Evolutionary conservation across 768 basidiomycete species (phyloP).

Genomic region (Tremella mesenterica): DNA sequence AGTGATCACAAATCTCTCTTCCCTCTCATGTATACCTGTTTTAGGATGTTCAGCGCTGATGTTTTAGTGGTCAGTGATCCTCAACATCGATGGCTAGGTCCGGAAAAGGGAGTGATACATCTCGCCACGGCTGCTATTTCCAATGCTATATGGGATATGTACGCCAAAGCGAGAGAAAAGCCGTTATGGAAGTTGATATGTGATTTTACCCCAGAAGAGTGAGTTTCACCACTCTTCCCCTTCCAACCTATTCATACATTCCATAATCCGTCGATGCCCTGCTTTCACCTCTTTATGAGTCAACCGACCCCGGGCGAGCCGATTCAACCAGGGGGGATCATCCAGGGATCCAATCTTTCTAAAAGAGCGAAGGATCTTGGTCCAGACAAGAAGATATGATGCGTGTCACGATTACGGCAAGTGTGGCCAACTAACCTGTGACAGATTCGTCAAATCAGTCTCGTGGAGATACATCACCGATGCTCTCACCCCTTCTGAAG

Average conservation of each 20-base stretch:
- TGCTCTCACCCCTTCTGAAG: conserved; percentile 83
- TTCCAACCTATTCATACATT: too few species aligned
- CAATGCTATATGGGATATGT: conserved; percentile 88
- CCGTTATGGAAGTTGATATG: conserved; percentile 90
- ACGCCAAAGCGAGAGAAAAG: conserved; percentile 54
- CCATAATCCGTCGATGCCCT: too few species aligned
- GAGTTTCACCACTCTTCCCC: conserved; percentile 10
- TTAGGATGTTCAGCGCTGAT: background rate
- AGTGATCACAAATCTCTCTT: conserved; percentile 1
- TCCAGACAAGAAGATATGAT: too few species aligned
- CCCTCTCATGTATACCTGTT: background rate
- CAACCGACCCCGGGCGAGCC: background rate
- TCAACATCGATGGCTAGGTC: conserved; percentile 89
- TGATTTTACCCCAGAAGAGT: conserved; percentile 61
- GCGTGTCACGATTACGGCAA: too few species aligned
- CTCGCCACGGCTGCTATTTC: conserved; percentile 79
- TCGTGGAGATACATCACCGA: conserved; percentile 89
- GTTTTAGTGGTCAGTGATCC: conserved; percentile 63
- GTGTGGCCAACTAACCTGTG: background rate
- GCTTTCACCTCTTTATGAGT: too few species aligned
- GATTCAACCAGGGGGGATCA: too few species aligned
- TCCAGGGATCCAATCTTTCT: too few species aligned
- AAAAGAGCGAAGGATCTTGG: too few species aligned
- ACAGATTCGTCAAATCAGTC: conserved; percentile 58
- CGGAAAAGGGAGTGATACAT: conserved; percentile 91